Percentiles rank a stretch among this genome's conserved stretches.
These are phyloP conservation scores for Drechslera avenae DNA, from an alignment of 2,329 filamentous ascomycete genomes.

Conservation along the genomic window DNA sequence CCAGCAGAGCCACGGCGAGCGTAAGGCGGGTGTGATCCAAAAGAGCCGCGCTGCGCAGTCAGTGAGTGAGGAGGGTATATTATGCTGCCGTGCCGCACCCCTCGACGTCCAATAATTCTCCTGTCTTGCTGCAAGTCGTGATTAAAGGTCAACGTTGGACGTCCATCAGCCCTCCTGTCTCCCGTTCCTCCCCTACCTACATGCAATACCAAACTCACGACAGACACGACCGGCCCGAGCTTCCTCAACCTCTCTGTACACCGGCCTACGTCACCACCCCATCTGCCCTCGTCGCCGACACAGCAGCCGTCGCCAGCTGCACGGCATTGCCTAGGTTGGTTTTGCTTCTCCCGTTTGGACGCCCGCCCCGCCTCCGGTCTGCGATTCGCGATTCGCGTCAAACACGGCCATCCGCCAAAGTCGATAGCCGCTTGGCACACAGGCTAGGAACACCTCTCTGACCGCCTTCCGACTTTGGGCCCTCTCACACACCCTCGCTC, in stretches of 20 bases:
- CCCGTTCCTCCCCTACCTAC: background rate
- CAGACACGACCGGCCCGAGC: constrained; percentile 15
- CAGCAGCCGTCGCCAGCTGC: constrained; percentile 23
- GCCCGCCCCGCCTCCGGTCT: constrained; percentile 10
- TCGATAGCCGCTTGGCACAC: constrained; percentile 29
- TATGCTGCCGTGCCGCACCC: constrained; percentile 23
- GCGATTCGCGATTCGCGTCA: constrained; percentile 16
- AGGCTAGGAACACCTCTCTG: constrained; percentile 31
- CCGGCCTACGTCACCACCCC: constrained; percentile 28
- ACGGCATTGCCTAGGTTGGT: constrained; percentile 17
- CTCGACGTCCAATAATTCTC: constrained; percentile 9
- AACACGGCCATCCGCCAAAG: constrained; percentile 34
- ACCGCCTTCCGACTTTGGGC: constrained; percentile 35
- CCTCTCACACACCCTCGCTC: constrained; percentile 16
- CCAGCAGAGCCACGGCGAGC: constrained; percentile 16
- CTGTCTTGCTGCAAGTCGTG: background rate
- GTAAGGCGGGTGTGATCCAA: constrained; percentile 15
- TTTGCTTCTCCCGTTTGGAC: constrained; percentile 28
- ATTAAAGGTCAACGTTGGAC: background rate
- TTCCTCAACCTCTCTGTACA: constrained; percentile 16
- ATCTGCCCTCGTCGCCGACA: constrained; percentile 20
- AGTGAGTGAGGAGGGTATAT: constrained; percentile 24
- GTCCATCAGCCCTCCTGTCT: background rate
- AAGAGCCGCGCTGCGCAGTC: constrained; percentile 13
- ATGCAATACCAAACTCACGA: background rate